phyloP scores from a whole-genome alignment of 148 eudicot genomes.

The Nepenthes mirabilis region DNA sequence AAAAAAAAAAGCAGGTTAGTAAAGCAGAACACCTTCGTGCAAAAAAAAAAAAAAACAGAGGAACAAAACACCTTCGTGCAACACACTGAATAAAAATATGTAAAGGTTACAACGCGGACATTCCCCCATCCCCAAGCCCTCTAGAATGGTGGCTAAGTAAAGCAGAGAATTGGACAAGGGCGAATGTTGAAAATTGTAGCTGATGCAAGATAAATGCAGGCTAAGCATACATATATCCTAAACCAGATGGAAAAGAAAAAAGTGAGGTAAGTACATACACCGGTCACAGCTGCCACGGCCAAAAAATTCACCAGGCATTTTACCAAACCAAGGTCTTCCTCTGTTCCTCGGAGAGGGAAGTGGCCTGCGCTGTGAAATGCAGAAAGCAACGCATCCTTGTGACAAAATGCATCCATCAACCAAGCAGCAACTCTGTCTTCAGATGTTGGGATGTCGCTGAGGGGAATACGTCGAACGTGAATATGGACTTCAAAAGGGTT shows the following conservation, averaged over 20 bases:
- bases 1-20: too few relatives aligned
- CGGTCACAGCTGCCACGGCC: constrained; percentile 38
- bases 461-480: constrained; percentile 48
- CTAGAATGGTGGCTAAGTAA: constrained; percentile 10
- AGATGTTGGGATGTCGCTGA: constrained; percentile 42
- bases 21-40: too few relatives aligned
- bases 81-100: too few relatives aligned
- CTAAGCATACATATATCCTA: constrained; percentile 45
- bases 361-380: constrained; percentile 51
- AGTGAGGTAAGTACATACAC: constrained; percentile 34
- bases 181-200: constrained; percentile 51
- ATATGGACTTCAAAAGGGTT: constrained; percentile 89
- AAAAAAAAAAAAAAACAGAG: too few relatives aligned
- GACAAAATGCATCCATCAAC: constrained; percentile 53
- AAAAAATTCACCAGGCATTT: constrained; percentile 45
- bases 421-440: constrained; percentile 49
- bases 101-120: too few relatives aligned
- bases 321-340: constrained; percentile 28
- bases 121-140: too few relatives aligned
- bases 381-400: constrained; percentile 62
- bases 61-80: too few relatives aligned
- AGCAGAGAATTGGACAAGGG: constrained; percentile 33
- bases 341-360: constrained; percentile 56
- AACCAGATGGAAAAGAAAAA: constrained; percentile 49
- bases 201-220: constrained; percentile 40